These are phyloP conservation scores for Hibiscus tridactylites DNA, from an alignment of 345 rosid genomes.

Conservation along the genomic window DNA sequence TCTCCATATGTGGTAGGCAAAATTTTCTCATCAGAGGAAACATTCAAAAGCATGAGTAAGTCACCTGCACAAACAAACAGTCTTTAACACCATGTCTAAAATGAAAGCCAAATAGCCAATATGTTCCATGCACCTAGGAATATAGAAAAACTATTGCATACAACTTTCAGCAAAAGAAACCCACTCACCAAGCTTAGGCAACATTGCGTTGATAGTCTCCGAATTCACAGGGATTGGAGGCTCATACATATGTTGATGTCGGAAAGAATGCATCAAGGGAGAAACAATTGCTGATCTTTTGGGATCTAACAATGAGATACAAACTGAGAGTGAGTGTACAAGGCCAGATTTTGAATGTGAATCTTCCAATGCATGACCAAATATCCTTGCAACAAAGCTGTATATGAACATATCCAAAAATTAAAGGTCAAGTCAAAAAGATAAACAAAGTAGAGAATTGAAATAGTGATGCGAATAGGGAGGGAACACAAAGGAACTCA, in stretches of 20 bases:
- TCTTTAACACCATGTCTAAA: conserved; percentile 12
- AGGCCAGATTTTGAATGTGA: conserved; percentile 85
- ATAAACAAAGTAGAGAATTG: neutral
- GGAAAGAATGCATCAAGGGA: conserved; percentile 68
- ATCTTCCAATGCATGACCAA: conserved; percentile 89
- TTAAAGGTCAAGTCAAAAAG: neutral
- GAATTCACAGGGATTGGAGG: conserved; percentile 62
- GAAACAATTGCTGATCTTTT: conserved; percentile 62
- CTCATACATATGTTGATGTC: conserved; percentile 76
- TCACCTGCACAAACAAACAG: conserved; percentile 45
- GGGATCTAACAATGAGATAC: conserved; percentile 92
- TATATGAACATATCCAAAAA: conserved; percentile 15
- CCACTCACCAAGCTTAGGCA: conserved; percentile 87
- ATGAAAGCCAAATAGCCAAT: neutral
- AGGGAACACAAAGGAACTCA: conserved; percentile 9
- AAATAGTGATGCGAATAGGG: neutral
- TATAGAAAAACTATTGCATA: neutral
- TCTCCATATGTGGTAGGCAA: conserved; percentile 93
- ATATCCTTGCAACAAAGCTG: conserved; percentile 88
- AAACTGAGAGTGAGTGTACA: conserved; percentile 92
- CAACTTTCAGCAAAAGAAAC: neutral
- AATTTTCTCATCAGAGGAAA: conserved; percentile 67
- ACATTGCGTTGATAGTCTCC: conserved; percentile 87
- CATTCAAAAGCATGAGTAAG: conserved; percentile 63
- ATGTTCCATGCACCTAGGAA: neutral